Conservation (phyloP, 306 rosid genomes). For the Cicer bijugum region DNA sequence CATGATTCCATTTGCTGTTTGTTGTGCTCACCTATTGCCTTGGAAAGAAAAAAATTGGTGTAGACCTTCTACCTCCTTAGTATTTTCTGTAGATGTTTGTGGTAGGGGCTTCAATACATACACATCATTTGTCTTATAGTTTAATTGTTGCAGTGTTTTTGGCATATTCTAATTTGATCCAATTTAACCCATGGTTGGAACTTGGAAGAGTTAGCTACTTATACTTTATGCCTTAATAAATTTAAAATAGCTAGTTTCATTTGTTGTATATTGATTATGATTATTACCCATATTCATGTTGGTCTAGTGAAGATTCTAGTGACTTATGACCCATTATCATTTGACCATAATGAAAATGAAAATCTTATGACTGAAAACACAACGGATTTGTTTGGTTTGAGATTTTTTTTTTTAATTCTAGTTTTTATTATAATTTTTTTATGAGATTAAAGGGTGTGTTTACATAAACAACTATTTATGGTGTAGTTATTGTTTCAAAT, state of each 20-base stretch:
- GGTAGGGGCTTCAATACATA: slow-evolving; percentile 38
- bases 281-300: background rate
- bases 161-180: slow-evolving; percentile 31
- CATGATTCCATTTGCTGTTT: slow-evolving; percentile 45
- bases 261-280: slow-evolving; percentile 10
- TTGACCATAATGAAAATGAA: no score
- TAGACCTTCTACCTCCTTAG: background rate
- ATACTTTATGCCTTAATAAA: slow-evolving; percentile 23
- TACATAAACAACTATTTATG: no score
- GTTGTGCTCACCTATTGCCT: slow-evolving; percentile 51
- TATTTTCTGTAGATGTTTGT: slow-evolving; percentile 42
- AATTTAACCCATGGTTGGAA: slow-evolving; percentile 34
- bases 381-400: no score
- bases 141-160: slow-evolving; percentile 43
- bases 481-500: no score
- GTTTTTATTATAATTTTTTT: no score
- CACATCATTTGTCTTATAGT: slow-evolving; percentile 26
- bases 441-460: no score
- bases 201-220: slow-evolving; percentile 1
- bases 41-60: slow-evolving; percentile 45
- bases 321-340: no score
- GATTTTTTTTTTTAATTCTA: no score
- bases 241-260: slow-evolving; percentile 2
- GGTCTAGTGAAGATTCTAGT: background rate
- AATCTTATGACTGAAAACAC: no score